Percentiles rank a stretch among this genome's conserved stretches.
Conservation (phyloP, 257 asterid species). For the Nicotiana obtusifolia region DNA sequence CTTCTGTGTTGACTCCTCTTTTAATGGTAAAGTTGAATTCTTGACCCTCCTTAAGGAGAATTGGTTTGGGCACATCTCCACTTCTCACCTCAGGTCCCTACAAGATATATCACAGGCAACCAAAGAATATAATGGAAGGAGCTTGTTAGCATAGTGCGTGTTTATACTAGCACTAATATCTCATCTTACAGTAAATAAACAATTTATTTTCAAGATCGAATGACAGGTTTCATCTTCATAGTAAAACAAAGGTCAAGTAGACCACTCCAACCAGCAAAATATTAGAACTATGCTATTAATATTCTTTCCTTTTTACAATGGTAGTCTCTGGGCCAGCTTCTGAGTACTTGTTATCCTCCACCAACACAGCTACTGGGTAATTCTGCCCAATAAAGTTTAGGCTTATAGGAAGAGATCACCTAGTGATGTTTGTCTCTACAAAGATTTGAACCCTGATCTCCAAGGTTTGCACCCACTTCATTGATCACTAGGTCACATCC, state of each 20-base stretch:
- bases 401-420: not conserved
- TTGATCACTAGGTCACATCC: not conserved
- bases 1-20: constrained; percentile 74
- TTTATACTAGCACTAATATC: not conserved
- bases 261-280: not conserved
- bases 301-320: not conserved
- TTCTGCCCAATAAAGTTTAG: not conserved
- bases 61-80: constrained; percentile 85
- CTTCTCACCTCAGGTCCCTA: constrained; percentile 99
- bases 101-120: constrained; percentile 16
- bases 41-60: constrained; percentile 83
- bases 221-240: not conserved
- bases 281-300: not conserved
- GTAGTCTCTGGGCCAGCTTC: not conserved
- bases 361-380: not conserved
- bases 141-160: not conserved
- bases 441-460: not conserved
- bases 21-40: constrained; percentile 83
- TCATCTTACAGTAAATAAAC: not conserved
- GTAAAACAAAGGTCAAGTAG: not conserved
- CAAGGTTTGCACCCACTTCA: not conserved
- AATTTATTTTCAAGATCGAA: not conserved
- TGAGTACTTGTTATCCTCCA: not conserved
- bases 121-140: not conserved
- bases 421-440: not conserved